Evolutionary conservation across 2,329 filamentous ascomycete genomes (phyloP).

Genomic region (Apiospora aurea): DNA sequence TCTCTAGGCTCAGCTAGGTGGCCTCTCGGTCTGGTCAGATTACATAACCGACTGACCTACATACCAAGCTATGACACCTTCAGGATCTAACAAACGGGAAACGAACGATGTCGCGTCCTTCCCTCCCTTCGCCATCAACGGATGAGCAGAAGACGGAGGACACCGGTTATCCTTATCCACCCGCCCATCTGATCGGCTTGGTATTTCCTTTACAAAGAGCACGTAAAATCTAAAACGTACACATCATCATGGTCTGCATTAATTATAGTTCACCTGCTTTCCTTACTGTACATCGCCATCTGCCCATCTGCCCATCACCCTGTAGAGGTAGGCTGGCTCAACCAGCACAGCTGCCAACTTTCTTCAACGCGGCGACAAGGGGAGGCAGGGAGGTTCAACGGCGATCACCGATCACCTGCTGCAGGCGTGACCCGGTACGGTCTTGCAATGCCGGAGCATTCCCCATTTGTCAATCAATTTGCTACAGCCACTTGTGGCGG

Average conservation of each 20-base stretch:
- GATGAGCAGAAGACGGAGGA: background rate
- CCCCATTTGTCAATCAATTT: background rate
- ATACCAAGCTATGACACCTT: background rate
- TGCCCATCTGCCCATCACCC: background rate
- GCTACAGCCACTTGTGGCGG: background rate
- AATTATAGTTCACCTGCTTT: background rate
- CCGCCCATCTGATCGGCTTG: background rate
- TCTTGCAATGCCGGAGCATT: background rate
- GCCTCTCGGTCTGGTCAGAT: background rate
- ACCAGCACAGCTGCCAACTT: background rate
- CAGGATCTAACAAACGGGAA: background rate
- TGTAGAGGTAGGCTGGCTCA: background rate
- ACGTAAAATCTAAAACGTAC: background rate
- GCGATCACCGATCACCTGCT: background rate
- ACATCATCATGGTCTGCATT: background rate
- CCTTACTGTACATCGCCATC: slow-evolving; percentile 18
- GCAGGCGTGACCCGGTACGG: background rate
- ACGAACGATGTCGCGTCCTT: slow-evolving; percentile 6
- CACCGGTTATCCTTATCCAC: background rate
- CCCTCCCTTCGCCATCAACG: background rate
- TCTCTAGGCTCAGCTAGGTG: background rate
- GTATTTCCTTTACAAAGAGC: slow-evolving; percentile 1
- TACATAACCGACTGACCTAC: background rate
- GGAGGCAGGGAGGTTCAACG: background rate
- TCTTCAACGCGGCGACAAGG: background rate